phyloP scores from a whole-genome alignment of 305 asterid genomes.

The Fraxinus floribunda region DNA sequence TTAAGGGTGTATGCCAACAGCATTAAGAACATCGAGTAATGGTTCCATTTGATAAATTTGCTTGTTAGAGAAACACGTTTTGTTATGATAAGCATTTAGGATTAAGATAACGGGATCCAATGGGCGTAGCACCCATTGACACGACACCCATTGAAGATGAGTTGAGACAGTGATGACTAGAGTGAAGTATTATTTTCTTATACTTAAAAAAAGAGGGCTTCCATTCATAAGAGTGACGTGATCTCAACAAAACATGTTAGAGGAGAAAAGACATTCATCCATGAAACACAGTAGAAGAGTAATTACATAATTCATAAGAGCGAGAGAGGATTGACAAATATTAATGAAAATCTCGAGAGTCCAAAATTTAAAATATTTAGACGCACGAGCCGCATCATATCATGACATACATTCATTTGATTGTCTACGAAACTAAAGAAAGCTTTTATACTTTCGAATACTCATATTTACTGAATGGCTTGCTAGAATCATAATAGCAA shows the following conservation, averaged over 20 bases:
- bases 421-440: background rate
- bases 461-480: background rate
- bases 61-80: background rate
- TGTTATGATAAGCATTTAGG: background rate
- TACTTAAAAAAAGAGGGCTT: background rate
- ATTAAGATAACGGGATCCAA: background rate
- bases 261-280: background rate
- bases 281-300: background rate
- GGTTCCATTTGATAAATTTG: background rate
- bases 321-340: background rate
- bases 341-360: background rate
- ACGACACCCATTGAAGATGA: background rate
- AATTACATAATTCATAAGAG: background rate
- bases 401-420: background rate
- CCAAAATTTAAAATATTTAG: background rate
- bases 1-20: constrained; percentile 13
- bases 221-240: background rate
- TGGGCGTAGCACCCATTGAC: background rate
- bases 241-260: background rate
- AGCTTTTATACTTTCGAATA: background rate
- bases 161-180: background rate
- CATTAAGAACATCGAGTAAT: background rate
- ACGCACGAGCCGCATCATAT: background rate
- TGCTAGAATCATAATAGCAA: background rate
- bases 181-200: background rate